Percentiles rank a stretch among this genome's conserved stretches.
Conservation (phyloP, 305 asterid genomes). For the Fraxinus xanthoxyloides region DNA sequence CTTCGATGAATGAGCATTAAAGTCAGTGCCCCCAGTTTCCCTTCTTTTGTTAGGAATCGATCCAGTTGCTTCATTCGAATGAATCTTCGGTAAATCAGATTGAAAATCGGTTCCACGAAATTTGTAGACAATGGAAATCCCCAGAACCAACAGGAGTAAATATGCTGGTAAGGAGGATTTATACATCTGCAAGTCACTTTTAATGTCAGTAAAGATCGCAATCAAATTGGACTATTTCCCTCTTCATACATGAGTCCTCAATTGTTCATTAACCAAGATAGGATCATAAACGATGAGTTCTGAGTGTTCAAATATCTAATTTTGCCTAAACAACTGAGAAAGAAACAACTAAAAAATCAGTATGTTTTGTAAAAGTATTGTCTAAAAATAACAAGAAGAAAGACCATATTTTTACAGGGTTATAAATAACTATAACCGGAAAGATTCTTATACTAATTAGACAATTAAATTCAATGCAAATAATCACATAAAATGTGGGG, state of each 20-base stretch:
- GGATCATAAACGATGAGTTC: background rate
- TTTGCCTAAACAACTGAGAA: background rate
- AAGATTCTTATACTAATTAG: background rate
- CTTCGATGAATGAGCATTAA: background rate
- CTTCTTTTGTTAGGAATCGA: background rate
- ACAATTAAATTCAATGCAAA: background rate
- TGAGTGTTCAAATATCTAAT: background rate
- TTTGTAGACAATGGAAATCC: conserved; percentile 6
- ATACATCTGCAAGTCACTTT: conserved; percentile 28
- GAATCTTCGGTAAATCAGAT: background rate
- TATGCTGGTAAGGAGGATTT: background rate
- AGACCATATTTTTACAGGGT: background rate
- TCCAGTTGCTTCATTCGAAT: background rate
- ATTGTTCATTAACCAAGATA: background rate
- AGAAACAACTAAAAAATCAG: background rate
- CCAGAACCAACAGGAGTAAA: conserved; percentile 23
- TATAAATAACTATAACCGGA: background rate
- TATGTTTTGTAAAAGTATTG: background rate
- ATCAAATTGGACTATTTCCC: background rate
- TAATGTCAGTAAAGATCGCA: background rate
- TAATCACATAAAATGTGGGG: background rate
- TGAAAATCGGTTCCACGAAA: background rate
- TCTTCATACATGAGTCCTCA: background rate
- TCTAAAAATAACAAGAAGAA: background rate
- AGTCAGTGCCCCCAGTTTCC: background rate